Evolutionary conservation across 805 yeast genomes (phyloP), one percentile per base, ranked within the genome.

Genomic region (Ogataea salicorniae): DNA sequence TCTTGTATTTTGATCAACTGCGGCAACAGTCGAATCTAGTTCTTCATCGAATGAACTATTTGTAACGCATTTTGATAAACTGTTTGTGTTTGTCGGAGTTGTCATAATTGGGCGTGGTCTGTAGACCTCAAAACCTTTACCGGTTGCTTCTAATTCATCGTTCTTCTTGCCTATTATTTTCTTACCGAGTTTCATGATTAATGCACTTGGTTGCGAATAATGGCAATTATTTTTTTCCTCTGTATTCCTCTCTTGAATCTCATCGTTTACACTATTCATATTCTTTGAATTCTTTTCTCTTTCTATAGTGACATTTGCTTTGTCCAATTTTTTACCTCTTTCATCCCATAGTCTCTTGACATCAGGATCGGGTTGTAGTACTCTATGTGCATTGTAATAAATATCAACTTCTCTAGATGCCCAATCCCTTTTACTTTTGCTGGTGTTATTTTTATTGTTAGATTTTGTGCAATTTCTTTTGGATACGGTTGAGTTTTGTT

Each of bases 371-470:
- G 77, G 75, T 15, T 65, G 65, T 8, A 57, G 43, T 18, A 66
- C 66, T 46, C 74, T 66, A 51, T 64, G 70, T 41, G 71, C 71
- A 39, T 69, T 66, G 55, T 68, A 75, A 48, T 79, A 78, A 33
- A 71, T 54, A 58, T 82, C 87, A 1, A 79, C 82, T 57, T 82
- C 87, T 49, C 87, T 67, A 1, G 76, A 75, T 0, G 83, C 75
- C 60, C 81, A 81, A 58, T 82, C 83, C 11, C 64, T 39, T 35
- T 40, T 41, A 22, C 37, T 46, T 4, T 34, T 18, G 3, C 18
- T 39, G 14, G 22, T 45, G 11, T 20, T 39, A 18, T 18, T 40
- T 29, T 20, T 11, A 72, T 41, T 46, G 39, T 39, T 39, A 9
- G 31, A 26, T 26, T 26, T 26, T 6, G 11, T 26, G 13, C 3